phyloP scores from a whole-genome alignment of 345 rosid genomes.

The Lepidium aucheri region DNA sequence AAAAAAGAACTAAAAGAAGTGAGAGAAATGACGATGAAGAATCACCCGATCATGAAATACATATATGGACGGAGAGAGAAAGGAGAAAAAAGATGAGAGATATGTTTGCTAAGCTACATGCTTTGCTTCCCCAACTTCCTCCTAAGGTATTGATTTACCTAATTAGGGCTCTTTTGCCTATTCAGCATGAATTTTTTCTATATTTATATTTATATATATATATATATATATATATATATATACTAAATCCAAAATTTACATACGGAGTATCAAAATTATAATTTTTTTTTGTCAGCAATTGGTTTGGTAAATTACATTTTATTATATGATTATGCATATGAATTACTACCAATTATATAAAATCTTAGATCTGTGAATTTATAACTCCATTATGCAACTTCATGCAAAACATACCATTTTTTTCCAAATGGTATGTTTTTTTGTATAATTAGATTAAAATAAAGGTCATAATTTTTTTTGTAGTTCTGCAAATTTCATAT shows the following conservation, averaged over 20 bases:
- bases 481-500: background rate
- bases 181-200: background rate
- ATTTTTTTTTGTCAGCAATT: background rate
- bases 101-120: conserved; percentile 62
- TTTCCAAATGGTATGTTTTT: too few species aligned
- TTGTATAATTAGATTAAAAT: too few species aligned
- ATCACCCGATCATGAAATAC: conserved; percentile 46
- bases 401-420: background rate
- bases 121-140: conserved; percentile 73
- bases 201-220: too few species aligned
- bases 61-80: conserved; percentile 74
- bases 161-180: background rate
- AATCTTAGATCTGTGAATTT: background rate
- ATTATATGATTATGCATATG: background rate
- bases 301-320: background rate
- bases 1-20: background rate
- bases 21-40: conserved; percentile 8
- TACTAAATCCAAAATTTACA: too few species aligned
- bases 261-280: background rate
- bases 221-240: too few species aligned
- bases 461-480: background rate
- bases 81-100: conserved; percentile 77
- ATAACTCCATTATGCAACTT: background rate
- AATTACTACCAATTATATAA: background rate
- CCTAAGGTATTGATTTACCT: conserved; percentile 41